Base-by-base conservation (phyloP, 345 rosid genomes). In the Melastoma malabathricum region DNA sequence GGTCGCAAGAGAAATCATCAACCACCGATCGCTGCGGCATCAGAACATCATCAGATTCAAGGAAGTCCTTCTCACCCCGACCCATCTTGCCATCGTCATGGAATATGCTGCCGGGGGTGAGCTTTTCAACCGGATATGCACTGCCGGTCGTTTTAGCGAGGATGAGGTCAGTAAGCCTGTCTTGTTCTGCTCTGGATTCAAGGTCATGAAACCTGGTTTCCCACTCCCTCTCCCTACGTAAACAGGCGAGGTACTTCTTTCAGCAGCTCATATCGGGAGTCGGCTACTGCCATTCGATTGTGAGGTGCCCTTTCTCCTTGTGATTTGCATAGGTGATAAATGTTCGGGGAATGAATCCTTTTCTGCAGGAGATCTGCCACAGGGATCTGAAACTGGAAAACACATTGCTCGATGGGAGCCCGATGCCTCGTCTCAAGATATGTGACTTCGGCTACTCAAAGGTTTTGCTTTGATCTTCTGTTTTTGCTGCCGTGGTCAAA, bases 71-170 rank as follows among this genome's bases (percentile, higher is more conserved):
- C 62, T 87, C 72, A 81, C 96, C 53, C 94, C 94, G 43, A 72
- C 90, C 4, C 88, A 87, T 61, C 64, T 87, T 19, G 81, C 88
- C 27, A 87, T 87, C 52, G 85, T 72, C 57, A 81, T 84, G 96
- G 96, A 87, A 65, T 81, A 87, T 56, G 94, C 96, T 13, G 80
- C 94, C 47, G 96, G 96, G 18, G 96, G 96, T 17, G 96, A 87
- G 64, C 90, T 87, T 18, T 87, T 87, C 31, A 87, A 71, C 15
- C 63, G 81, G 62, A 84, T 87, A 51, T 87, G 88, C 59, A 76
- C 78, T 22, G 90, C 88, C 3, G 90, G 94, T 67, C 82, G 96
- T 23, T 87, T 87, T 65, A 87, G 96, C 23, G 96, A 87, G 71
- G 96, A 87, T 51, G 94, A 84, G 93, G 96, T 80, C 60, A 22